Conservation (phyloP, 1,284 basidiomycete genomes). For the Bondarzewia mesenterica region DNA sequence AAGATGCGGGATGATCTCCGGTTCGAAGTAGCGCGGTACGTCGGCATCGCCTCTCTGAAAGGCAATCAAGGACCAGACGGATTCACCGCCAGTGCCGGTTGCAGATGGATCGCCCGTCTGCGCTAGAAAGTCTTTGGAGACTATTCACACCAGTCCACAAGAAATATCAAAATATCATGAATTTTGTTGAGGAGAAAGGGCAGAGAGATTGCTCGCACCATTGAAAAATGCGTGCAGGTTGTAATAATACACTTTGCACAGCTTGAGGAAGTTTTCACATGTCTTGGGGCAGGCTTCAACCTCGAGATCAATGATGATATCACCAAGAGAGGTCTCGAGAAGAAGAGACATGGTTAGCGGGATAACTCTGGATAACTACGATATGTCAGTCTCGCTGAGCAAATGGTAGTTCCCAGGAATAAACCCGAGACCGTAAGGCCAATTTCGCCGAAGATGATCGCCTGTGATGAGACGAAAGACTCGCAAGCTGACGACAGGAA, state of each 20-base stretch:
- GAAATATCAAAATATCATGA: not conserved
- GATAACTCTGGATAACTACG: not conserved
- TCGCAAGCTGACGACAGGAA: too few species aligned
- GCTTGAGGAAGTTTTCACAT: conserved; percentile 93
- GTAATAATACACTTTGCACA: conserved; percentile 96
- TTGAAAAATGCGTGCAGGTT: conserved; percentile 97
- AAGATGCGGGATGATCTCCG: conserved; percentile 72
- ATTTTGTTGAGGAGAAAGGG: too few species aligned
- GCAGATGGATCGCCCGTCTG: conserved; percentile 95
- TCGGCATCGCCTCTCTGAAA: conserved; percentile 33
- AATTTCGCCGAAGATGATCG: too few species aligned
- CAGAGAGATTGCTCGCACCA: conserved; percentile 43
- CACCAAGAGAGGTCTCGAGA: conserved; percentile 92
- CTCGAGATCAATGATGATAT: conserved; percentile 94
- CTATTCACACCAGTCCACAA: conserved; percentile 28
- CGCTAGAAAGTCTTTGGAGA: conserved; percentile 94
- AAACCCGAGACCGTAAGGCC: too few species aligned
- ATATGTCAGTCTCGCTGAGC: not conserved
- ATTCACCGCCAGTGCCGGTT: conserved; percentile 89
- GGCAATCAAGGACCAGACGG: conserved; percentile 67
- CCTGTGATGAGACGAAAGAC: not conserved
- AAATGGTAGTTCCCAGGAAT: too few species aligned
- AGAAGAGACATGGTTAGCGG: conserved; percentile 76
- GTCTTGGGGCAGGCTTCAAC: conserved; percentile 86
- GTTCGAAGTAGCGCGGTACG: conserved; percentile 71